A percentile compares a stretch with the other conserved stretches of the same genome.
Evolutionary conservation across 805 yeast genomes (phyloP).

Genomic region (Cyberlindnera mississippiensis): DNA sequence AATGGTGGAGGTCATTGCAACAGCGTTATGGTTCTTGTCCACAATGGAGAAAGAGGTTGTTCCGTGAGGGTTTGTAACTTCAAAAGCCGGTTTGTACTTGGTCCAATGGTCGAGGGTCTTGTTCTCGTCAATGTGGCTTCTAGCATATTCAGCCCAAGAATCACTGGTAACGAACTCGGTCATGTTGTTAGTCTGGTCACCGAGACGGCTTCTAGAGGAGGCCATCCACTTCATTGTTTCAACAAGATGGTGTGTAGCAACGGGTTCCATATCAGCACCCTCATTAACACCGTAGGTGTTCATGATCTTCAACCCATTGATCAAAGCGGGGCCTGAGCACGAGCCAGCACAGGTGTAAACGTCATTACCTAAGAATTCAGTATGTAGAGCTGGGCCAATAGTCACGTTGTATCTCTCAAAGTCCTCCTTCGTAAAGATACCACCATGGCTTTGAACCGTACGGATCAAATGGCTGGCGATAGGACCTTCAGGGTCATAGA

Average conservation of each 20-base stretch:
- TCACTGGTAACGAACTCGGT: conserved; percentile 34
- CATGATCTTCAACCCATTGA: conserved; percentile 70
- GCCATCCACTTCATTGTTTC: conserved; percentile 96
- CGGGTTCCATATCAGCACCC: conserved; percentile 44
- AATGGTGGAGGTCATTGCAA: conserved; percentile 83
- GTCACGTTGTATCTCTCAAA: conserved; percentile 56
- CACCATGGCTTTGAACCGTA: conserved; percentile 53
- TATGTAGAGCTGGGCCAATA: conserved; percentile 36
- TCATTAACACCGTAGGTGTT: conserved; percentile 38
- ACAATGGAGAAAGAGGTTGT: conserved; percentile 84
- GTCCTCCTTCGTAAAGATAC: conserved; percentile 63
- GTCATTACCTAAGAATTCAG: conserved; percentile 39
- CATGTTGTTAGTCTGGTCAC: conserved; percentile 55
- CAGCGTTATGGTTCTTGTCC: conserved; percentile 73
- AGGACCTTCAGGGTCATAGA: conserved; percentile 80
- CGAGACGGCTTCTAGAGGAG: conserved; percentile 78
- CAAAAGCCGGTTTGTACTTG: conserved; percentile 76
- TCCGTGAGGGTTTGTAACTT: conserved; percentile 78
- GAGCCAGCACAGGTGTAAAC: conserved; percentile 66
- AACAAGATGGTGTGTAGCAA: conserved; percentile 61
- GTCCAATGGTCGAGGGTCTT: conserved; percentile 62
- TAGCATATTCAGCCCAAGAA: conserved; percentile 53
- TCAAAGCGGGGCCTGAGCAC: conserved; percentile 77
- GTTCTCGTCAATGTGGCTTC: conserved; percentile 46
- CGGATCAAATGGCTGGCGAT: conserved; percentile 59